Conservation (phyloP, 352 stramenopile genomes). For the Phytophthora niederhauseri region DNA sequence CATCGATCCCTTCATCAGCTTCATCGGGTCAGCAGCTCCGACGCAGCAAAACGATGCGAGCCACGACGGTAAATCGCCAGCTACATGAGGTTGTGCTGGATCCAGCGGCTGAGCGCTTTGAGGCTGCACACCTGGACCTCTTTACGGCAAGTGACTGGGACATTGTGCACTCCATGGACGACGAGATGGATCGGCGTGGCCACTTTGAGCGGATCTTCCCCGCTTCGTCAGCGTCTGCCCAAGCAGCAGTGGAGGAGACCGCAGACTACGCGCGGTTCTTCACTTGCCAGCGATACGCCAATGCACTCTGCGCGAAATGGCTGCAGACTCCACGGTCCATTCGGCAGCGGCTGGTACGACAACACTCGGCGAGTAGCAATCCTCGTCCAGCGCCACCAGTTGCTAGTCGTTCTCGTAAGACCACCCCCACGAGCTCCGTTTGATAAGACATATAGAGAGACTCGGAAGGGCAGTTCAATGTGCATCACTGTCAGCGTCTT, state of each 20-base stretch:
- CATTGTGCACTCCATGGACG: constrained; percentile 68
- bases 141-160: constrained; percentile 65
- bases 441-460: constrained; percentile 6
- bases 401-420: constrained; percentile 6
- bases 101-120: constrained; percentile 42
- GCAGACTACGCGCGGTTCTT: constrained; percentile 52
- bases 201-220: constrained; percentile 82
- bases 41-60: constrained; percentile 29
- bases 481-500: background rate
- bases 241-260: constrained; percentile 24
- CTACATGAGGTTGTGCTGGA: constrained; percentile 68
- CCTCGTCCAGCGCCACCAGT: background rate
- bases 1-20: constrained; percentile 11
- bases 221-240: constrained; percentile 11
- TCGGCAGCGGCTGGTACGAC: constrained; percentile 21
- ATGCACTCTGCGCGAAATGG: constrained; percentile 69
- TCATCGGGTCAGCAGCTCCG: constrained; percentile 17
- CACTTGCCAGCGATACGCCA: constrained; percentile 65
- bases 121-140: constrained; percentile 55
- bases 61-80: constrained; percentile 44
- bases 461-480: background rate
- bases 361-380: constrained; percentile 21
- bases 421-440: background rate
- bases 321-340: constrained; percentile 43
- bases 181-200: constrained; percentile 69